A percentile compares a stretch with the other conserved stretches of the same genome.
phyloP scores from a whole-genome alignment of 805 yeast genomes.

The Candida vartiovaarae region DNA sequence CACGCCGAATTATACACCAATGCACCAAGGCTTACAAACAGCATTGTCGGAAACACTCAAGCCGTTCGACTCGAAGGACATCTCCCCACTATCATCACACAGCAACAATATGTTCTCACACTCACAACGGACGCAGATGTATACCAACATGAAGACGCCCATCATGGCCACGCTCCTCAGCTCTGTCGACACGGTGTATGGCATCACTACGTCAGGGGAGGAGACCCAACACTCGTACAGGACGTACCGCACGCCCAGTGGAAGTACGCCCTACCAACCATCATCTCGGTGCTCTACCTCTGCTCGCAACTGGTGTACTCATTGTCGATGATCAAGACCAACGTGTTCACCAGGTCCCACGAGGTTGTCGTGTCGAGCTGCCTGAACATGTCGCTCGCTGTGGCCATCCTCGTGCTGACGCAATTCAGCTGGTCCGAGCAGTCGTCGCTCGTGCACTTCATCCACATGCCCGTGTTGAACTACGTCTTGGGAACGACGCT shows the following conservation, averaged over 20 bases:
- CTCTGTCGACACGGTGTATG: slow-evolving; percentile 9
- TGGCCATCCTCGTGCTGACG: slow-evolving; percentile 8
- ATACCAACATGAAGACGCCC: slow-evolving; percentile 12
- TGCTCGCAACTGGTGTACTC: slow-evolving; percentile 29
- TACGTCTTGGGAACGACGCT: background rate
- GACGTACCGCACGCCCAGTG: background rate
- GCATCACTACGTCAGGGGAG: background rate
- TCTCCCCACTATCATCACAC: slow-evolving; percentile 6
- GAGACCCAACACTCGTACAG: background rate
- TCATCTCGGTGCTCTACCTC: slow-evolving; percentile 20
- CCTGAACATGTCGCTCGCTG: slow-evolving; percentile 22
- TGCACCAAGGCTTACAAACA: background rate
- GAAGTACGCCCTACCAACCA: slow-evolving; percentile 19
- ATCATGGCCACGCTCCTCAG: slow-evolving; percentile 14
- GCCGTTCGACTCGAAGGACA: slow-evolving; percentile 1
- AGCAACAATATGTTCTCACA: background rate
- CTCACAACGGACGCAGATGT: slow-evolving; percentile 1
- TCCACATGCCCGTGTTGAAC: background rate
- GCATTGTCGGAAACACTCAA: background rate
- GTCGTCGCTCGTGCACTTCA: background rate
- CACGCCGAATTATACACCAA: background rate
- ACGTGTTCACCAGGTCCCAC: slow-evolving; percentile 85
- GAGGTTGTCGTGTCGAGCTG: slow-evolving; percentile 75
- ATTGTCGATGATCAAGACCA: slow-evolving; percentile 72
- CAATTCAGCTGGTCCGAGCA: background rate